Base-by-base conservation (phyloP, 305 asterid species). In the Withania somnifera region DNA sequence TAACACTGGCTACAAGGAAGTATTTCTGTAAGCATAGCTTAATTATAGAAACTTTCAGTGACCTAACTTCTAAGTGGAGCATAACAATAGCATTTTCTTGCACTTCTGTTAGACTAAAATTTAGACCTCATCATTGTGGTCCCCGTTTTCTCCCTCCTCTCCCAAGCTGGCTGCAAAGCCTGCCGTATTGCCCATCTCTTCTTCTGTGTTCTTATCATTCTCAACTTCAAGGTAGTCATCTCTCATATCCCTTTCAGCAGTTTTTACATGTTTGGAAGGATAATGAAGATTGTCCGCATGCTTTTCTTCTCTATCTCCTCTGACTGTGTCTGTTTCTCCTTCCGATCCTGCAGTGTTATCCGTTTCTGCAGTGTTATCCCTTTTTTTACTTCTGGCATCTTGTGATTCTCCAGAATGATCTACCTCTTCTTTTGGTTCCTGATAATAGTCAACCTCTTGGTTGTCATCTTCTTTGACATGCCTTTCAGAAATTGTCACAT, bases 81-180 rank as follows among this genome's bases (percentile, higher is more conserved):
- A 63, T 42, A 61, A 10, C 42, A 66, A 57, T 36, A 45, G 15
- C 20, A 60, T 10, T 63, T 61, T 80, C 17, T 36, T 5, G 28
- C 26, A 75, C 61, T 50, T 26, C 63, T 75, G 28, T 75, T 67
- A 47, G 83, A 73, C 88, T 89, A 87, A 85, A 89, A 82, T 24
- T 87, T 91, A 67, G 83, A 66, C 61, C 61, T 88, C 89, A 13
- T 87, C 76, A 30, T 51, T 50, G 28, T 5, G 61, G 63, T 75
- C 61, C 10, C 63, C 63, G 15, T 75, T 45, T 30, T 75, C 47
- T 50, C n/a, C 61, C 26, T 73, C 86, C 30, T 36, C 80, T 26
- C 83, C 80, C 76, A 81, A 78, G 26, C 68, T 58, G 60, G 71
- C 80, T 50, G 42, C 32, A 52, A 40, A 80, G 28, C 79, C 79